Conservation (phyloP, 169 alveolate species). For the Hepatocystis sp. region DNA sequence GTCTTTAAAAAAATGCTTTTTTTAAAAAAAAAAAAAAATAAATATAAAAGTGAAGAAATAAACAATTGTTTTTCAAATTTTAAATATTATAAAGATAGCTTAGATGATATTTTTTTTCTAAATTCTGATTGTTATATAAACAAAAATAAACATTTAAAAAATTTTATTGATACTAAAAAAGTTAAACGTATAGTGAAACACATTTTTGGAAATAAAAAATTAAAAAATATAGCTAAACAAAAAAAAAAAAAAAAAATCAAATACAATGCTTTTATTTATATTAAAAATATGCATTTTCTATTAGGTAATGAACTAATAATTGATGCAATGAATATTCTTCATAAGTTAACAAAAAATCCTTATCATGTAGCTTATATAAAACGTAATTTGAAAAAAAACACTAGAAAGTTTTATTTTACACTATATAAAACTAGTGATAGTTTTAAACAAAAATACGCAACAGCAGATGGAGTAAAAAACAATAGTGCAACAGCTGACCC, state of each 20-base stretch:
- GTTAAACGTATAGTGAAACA: constrained; percentile 14
- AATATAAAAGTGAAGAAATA: no score
- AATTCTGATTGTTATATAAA: constrained; percentile 7
- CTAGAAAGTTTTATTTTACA: constrained; percentile 33
- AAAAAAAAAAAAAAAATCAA: constrained; percentile 14
- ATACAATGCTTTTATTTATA: constrained; percentile 30
- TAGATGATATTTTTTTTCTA: constrained; percentile 12
- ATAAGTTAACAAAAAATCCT: not conserved
- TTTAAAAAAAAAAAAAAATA: constrained; percentile 34
- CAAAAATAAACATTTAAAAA: constrained; percentile 13
- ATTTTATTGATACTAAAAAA: constrained; percentile 16
- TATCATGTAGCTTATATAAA: constrained; percentile 13
- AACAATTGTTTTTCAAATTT: constrained; percentile 45
- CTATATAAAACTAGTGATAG: constrained; percentile 2
- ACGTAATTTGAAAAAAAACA: constrained; percentile 33
- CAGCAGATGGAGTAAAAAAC: no score
- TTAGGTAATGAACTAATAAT: constrained; percentile 68
- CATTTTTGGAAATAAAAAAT: constrained; percentile 13
- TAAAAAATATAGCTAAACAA: not conserved
- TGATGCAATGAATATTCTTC: constrained; percentile 38
- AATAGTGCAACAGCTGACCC: no score
- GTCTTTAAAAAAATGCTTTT: constrained; percentile 22
- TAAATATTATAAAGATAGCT: constrained; percentile 17
- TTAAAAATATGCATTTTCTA: constrained; percentile 54
- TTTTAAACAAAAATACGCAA: not conserved